phyloP scores from a whole-genome alignment of 345 rosid species.

The Salix caprea region DNA sequence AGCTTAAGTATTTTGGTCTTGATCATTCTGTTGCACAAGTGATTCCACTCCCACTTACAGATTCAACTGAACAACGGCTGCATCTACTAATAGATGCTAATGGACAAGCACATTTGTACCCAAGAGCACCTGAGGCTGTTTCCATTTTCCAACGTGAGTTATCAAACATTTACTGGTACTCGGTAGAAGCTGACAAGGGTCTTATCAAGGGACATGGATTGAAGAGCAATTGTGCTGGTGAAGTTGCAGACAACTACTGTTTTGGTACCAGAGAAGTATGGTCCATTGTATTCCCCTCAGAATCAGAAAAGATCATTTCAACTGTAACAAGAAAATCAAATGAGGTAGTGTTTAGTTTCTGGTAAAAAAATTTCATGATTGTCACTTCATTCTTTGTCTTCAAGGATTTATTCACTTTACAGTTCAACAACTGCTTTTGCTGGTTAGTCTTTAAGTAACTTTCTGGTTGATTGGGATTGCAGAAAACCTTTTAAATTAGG shows the following conservation, averaged over 20 bases:
- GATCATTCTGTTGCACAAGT: constrained; percentile 74
- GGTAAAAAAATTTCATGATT: neutral
- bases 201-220: constrained; percentile 74
- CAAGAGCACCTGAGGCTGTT: constrained; percentile 67
- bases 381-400: neutral
- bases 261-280: constrained; percentile 73
- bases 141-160: constrained; percentile 59
- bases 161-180: constrained; percentile 84
- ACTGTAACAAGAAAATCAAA: constrained; percentile 61
- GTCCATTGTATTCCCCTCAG: constrained; percentile 85
- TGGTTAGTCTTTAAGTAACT: neutral
- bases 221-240: constrained; percentile 52
- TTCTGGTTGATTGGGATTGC: constrained; percentile 1
- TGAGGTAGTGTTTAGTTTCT: constrained; percentile 52
- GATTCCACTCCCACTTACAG: constrained; percentile 78
- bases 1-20: constrained; percentile 50
- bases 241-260: constrained; percentile 66
- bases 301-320: constrained; percentile 81
- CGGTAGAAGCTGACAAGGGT: constrained; percentile 62
- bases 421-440: neutral
- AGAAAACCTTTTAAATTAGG: neutral
- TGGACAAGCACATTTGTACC: constrained; percentile 72
- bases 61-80: constrained; percentile 81
- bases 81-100: constrained; percentile 72
- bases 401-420: neutral